Evolutionary conservation across 345 rosid species (phyloP).

Genomic region (Raphanus sativus): DNA sequence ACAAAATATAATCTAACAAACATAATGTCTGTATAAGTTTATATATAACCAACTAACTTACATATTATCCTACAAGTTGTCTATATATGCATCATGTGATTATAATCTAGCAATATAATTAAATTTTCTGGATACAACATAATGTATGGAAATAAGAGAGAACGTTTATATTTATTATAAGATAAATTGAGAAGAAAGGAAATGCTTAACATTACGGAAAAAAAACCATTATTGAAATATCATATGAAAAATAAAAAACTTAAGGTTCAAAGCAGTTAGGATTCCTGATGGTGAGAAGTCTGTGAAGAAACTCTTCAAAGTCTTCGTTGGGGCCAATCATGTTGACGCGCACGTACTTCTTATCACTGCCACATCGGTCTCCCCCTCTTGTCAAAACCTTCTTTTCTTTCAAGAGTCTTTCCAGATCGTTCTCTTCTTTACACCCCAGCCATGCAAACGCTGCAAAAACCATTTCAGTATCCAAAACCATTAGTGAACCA

Average conservation of each 20-base stretch:
- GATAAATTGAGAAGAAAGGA: not conserved
- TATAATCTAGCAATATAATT: no score
- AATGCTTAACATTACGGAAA: not conserved
- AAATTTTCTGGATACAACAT: no score
- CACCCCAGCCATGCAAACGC: constrained; percentile 82
- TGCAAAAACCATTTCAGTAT: constrained; percentile 8
- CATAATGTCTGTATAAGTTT: no score
- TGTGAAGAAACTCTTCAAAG: constrained; percentile 52
- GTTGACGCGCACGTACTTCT: constrained; percentile 53
- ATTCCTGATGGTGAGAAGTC: constrained; percentile 46
- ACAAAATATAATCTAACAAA: no score
- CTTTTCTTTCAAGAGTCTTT: constrained; percentile 40
- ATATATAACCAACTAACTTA: no score
- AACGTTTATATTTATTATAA: not conserved
- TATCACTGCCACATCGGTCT: constrained; percentile 46
- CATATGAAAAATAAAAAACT: not conserved
- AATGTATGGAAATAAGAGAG: no score
- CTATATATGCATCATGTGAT: no score
- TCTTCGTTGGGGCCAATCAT: constrained; percentile 58
- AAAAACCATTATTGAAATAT: not conserved
- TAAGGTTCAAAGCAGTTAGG: constrained; percentile 23
- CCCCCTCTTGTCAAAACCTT: constrained; percentile 63
- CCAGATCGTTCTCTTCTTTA: constrained; percentile 51
- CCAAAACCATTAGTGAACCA: not conserved
- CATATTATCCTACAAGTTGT: no score